A percentile compares a stretch with the other conserved stretches of the same genome.
Evolutionary conservation across 2,329 filamentous ascomycete genomes (phyloP).

Genomic region (Pseudogymnoascus sp.): DNA sequence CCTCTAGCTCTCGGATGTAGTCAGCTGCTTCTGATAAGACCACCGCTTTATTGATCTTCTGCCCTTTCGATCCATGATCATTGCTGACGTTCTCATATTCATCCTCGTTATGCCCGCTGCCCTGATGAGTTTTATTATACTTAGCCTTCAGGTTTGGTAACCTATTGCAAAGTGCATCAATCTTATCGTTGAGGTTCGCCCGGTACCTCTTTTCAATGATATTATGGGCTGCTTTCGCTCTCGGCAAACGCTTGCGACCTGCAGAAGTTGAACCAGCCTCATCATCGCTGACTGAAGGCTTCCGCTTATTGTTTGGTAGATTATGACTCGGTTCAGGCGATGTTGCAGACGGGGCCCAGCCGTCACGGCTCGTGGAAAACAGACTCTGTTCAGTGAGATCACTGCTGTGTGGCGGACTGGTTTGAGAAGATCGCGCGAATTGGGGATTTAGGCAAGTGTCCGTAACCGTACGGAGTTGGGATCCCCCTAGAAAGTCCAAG

Average conservation of each 20-base stretch:
- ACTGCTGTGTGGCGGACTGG: background rate
- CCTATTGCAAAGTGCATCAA: slow-evolving; percentile 13
- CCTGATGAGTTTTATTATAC: background rate
- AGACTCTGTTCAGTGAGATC: background rate
- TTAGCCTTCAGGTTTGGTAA: background rate
- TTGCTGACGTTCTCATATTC: background rate
- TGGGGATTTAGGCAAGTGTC: background rate
- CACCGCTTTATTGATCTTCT: slow-evolving; percentile 20
- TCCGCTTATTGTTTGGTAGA: slow-evolving; percentile 21
- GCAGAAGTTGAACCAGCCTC: slow-evolving; percentile 14
- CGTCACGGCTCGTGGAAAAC: background rate
- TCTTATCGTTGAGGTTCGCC: slow-evolving; percentile 22
- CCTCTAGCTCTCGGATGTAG: slow-evolving; percentile 90
- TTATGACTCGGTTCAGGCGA: background rate
- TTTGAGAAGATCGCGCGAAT: background rate
- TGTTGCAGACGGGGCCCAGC: background rate
- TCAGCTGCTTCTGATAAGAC: slow-evolving; percentile 91
- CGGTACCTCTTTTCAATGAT: slow-evolving; percentile 18
- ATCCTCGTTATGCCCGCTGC: background rate
- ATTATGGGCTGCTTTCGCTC: slow-evolving; percentile 16
- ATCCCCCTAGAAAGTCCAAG: background rate
- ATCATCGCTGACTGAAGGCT: slow-evolving; percentile 24
- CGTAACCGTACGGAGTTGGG: background rate
- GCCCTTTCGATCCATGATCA: background rate
- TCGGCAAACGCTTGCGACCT: background rate